Conservation (phyloP, 108 stramenopile genomes). For the Nannochloropsis gaditana region DNA sequence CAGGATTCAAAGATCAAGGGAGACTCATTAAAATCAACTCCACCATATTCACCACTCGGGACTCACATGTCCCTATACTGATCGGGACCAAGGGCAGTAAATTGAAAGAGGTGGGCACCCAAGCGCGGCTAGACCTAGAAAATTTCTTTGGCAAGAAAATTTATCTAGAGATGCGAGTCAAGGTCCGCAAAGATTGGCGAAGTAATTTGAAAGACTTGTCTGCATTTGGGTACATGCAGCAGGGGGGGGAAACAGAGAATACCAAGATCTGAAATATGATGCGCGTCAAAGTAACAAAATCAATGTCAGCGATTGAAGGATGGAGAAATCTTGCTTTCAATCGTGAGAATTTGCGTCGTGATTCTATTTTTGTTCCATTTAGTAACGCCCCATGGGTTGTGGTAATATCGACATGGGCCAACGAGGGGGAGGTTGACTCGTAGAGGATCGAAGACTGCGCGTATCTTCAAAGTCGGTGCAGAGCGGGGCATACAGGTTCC, state of each 20-base stretch:
- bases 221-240: conserved; percentile 67
- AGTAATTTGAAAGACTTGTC: conserved; percentile 66
- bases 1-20: conserved; percentile 72
- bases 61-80: conserved; percentile 84
- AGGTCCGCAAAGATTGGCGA: conserved; percentile 91
- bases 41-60: conserved; percentile 70
- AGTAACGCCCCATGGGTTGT: too few relatives aligned
- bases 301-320: too few relatives aligned
- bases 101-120: conserved; percentile 74
- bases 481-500: too few relatives aligned
- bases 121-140: conserved; percentile 58
- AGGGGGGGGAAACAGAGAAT: neutral
- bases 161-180: conserved; percentile 72
- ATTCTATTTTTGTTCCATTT: too few relatives aligned
- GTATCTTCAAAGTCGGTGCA: too few relatives aligned
- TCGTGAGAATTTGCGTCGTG: too few relatives aligned
- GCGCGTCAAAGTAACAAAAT: too few relatives aligned
- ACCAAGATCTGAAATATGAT: neutral
- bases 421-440: too few relatives aligned
- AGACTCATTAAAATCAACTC: conserved; percentile 68
- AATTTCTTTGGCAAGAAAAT: conserved; percentile 51
- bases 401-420: too few relatives aligned
- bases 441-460: too few relatives aligned
- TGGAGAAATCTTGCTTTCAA: too few relatives aligned
- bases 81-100: conserved; percentile 76